Conservation (phyloP, 805 yeast genomes). For the Kuraishia borneana region DNA sequence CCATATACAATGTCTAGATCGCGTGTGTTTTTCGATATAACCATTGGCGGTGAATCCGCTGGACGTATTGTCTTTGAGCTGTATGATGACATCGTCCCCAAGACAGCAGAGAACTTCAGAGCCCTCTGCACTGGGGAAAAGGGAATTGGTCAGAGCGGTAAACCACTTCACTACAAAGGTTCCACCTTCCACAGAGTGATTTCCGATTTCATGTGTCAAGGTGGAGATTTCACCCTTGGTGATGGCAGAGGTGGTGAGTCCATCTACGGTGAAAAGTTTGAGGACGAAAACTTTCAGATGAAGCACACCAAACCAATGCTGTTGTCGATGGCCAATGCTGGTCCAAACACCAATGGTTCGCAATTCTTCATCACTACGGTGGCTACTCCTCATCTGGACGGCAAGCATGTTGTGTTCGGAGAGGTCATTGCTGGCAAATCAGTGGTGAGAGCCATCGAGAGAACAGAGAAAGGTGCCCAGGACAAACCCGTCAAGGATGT, state of each 20-base stretch:
- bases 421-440: slow-evolving; percentile 76
- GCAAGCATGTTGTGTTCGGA: slow-evolving; percentile 95
- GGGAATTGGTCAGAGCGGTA: slow-evolving; percentile 51
- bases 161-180: slow-evolving; percentile 65
- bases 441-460: slow-evolving; percentile 68
- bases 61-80: slow-evolving; percentile 79
- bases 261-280: slow-evolving; percentile 76
- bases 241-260: slow-evolving; percentile 77
- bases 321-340: slow-evolving; percentile 95
- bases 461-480: slow-evolving; percentile 44
- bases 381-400: slow-evolving; percentile 88
- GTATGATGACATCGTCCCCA: slow-evolving; percentile 65
- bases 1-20: slow-evolving; percentile 15
- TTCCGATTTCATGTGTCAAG: slow-evolving; percentile 84
- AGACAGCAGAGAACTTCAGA: slow-evolving; percentile 82
- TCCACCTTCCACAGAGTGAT: slow-evolving; percentile 92
- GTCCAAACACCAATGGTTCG: slow-evolving; percentile 91
- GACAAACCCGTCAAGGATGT: slow-evolving; percentile 71
- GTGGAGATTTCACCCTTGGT: slow-evolving; percentile 78
- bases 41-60: slow-evolving; percentile 54
- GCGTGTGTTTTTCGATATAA: slow-evolving; percentile 68
- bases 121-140: slow-evolving; percentile 86
- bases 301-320: slow-evolving; percentile 79
- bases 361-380: slow-evolving; percentile 92
- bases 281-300: slow-evolving; percentile 76